Evolutionary conservation across 345 rosid genomes (phyloP).

Genomic region (Eucalyptus dawsonii): DNA sequence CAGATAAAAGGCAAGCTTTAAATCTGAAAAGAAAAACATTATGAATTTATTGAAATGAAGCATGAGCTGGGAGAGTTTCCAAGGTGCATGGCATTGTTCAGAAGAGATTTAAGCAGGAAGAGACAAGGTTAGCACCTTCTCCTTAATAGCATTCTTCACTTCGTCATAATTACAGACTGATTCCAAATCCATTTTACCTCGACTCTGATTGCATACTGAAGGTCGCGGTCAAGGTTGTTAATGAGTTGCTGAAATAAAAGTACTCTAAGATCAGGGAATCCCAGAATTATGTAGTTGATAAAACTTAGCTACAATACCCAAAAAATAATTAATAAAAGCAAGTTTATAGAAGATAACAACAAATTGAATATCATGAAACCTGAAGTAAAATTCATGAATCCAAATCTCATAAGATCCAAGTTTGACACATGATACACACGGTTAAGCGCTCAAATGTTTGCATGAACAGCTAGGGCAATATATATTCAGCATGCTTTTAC

Average conservation of each 20-base stretch:
- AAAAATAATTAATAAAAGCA: neutral
- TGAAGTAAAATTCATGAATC: neutral
- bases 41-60: neutral
- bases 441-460: neutral
- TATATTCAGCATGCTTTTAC: neutral
- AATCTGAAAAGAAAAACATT: neutral
- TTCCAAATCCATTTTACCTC: conserved; percentile 89
- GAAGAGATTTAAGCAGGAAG: neutral
- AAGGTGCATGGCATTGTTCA: neutral
- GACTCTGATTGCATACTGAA: conserved; percentile 85
- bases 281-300: conserved; percentile 3
- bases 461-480: neutral
- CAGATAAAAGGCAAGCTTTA: neutral
- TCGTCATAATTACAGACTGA: conserved; percentile 76
- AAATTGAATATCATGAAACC: neutral
- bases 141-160: conserved; percentile 62
- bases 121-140: conserved; percentile 42
- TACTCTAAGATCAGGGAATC: neutral
- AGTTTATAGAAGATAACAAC: neutral
- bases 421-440: neutral
- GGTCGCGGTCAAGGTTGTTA: conserved; percentile 81
- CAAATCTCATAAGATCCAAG: neutral
- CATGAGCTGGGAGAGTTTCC: neutral
- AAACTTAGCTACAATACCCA: neutral
- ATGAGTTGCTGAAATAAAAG: conserved; percentile 61